Evolutionary conservation across 75 land plant genomes (phyloP).

Genomic region (Picea sitchensis): DNA sequence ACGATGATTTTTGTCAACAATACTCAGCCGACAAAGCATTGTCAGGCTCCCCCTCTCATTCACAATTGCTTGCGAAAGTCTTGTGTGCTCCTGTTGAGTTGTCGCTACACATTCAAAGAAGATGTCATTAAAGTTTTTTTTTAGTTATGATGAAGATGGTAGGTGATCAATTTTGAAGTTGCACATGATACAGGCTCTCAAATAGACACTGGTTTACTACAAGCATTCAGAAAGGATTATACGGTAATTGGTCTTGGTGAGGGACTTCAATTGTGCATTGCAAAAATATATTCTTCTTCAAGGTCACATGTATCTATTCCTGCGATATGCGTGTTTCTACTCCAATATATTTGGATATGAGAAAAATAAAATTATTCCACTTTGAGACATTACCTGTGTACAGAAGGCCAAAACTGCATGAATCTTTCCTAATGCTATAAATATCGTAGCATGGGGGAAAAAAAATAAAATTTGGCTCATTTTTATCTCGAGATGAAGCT

Average conservation of each 20-base stretch:
- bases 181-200: too few relatives aligned
- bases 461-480: constrained; percentile 98
- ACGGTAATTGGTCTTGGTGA: constrained; percentile 37
- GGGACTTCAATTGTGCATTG: constrained; percentile 81
- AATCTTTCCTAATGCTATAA: constrained; percentile 95
- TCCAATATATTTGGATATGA: constrained; percentile 98
- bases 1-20: too few relatives aligned
- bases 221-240: too few relatives aligned
- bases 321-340: constrained; percentile 87
- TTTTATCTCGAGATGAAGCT: constrained; percentile 97
- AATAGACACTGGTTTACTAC: too few relatives aligned
- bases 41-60: too few relatives aligned
- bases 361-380: constrained; percentile 86
- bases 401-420: constrained; percentile 90
- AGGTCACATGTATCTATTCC: constrained; percentile 98
- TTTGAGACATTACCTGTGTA: constrained; percentile 75
- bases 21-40: too few relatives aligned
- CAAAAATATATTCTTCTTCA: constrained; percentile 84
- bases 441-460: constrained; percentile 76
- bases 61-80: too few relatives aligned
- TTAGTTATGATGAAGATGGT: too few relatives aligned
- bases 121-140: too few relatives aligned
- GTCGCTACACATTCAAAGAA: too few relatives aligned
- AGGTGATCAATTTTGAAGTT: too few relatives aligned
- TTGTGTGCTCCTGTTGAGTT: too few relatives aligned